Evolutionary conservation across 2,329 filamentous ascomycete species (phyloP), one percentile per base, ranked within the genome.

Genomic region (Xylaria sp.): DNA sequence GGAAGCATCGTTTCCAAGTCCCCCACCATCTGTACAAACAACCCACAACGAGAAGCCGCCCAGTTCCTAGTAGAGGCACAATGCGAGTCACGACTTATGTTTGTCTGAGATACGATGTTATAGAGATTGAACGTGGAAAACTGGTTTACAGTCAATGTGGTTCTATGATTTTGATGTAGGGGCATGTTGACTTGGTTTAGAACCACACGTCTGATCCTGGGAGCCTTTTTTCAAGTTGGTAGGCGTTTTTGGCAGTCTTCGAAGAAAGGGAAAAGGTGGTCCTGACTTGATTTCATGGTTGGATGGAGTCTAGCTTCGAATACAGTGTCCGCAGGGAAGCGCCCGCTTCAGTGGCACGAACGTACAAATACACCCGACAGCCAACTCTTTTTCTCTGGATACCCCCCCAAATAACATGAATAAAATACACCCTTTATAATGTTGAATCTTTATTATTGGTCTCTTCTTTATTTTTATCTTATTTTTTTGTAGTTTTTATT

Each of bases 1-100:
- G 26, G 74, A 78, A 49, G 61, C 75, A n/a, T 76, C 76, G 2
- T 64, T 75, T 57, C 73, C 77, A 26, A 76, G 57, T 40, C 75
- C 77, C 15, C 76, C 76, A 44, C 74, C 77, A 10, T 72, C 76
- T 20, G 67, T 72, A 56, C 74, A 73, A n/a, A 72, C 65, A 48
- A 69, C 72, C 28, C 75, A 78, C 36, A 73, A 75, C 57, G 75
- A 77, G 56, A 75, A 64, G 61, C 58, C 71, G 44, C 67, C 70
- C 28, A 71, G 68, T 58, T 68, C 74, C 56, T 77, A 76, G 72
- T 69, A 71, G 66, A 65, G 49, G 28, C 57, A 53, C 57, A 70
- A 65, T 66, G 61, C 65, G 38, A 65, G 44, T 66, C 56, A 66
- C 48, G 66, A 71, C n/a, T 65, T 20, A 69, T 59, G 66, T 64